Conservation (phyloP, 2,329 filamentous ascomycete genomes). For the Fusarium subtropicale region DNA sequence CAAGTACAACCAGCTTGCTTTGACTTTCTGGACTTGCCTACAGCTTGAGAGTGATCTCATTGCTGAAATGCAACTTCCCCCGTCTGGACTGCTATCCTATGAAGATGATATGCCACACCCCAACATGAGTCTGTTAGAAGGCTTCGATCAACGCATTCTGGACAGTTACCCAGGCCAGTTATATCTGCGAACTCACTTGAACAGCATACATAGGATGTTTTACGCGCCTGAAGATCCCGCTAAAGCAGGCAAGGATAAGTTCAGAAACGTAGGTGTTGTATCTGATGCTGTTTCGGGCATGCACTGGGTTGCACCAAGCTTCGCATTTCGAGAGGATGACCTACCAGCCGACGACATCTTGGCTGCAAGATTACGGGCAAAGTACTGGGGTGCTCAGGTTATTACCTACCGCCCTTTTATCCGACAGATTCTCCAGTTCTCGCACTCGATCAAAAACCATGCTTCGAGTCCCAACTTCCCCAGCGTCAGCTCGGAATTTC, state of each 20-base stretch:
- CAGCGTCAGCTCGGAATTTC: slow-evolving; percentile 51
- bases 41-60: slow-evolving; percentile 96
- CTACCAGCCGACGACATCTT: slow-evolving; percentile 81
- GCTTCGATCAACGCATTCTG: slow-evolving; percentile 61
- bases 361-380: slow-evolving; percentile 84
- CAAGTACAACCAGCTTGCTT: slow-evolving; percentile 70
- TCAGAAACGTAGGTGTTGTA: slow-evolving; percentile 61
- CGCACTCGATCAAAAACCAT: slow-evolving; percentile 53
- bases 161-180: slow-evolving; percentile 73
- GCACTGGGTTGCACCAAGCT: slow-evolving; percentile 62
- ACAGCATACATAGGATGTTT: slow-evolving; percentile 69
- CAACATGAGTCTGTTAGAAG: slow-evolving; percentile 60
- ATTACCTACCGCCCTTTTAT: slow-evolving; percentile 88
- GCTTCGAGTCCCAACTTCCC: slow-evolving; percentile 51
- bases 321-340: slow-evolving; percentile 73
- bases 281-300: slow-evolving; percentile 57
- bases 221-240: slow-evolving; percentile 60
- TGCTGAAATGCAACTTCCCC: slow-evolving; percentile 79
- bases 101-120: slow-evolving; percentile 76
- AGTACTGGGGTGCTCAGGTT: slow-evolving; percentile 93
- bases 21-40: slow-evolving; percentile 93
- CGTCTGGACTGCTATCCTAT: slow-evolving; percentile 70
- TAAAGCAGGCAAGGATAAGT: slow-evolving; percentile 53
- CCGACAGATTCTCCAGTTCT: slow-evolving; percentile 65
- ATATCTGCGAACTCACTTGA: slow-evolving; percentile 72